Base-by-base conservation (phyloP, 2,329 filamentous ascomycete genomes). In the Exophiala aquamarina region DNA sequence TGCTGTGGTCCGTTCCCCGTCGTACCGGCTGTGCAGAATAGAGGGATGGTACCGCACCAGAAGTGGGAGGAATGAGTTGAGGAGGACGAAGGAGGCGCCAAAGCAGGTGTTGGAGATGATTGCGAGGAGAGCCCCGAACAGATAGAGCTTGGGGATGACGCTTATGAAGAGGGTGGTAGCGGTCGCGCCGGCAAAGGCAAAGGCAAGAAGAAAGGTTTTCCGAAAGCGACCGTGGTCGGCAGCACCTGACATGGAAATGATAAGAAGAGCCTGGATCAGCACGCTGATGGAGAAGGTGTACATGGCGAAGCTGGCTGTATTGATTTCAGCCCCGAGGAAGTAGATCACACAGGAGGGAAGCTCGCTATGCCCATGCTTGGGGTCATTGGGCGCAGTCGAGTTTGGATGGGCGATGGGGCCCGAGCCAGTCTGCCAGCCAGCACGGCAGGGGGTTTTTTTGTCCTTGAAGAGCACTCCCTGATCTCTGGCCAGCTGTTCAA, bases 251-350 rank as follows among this genome's bases (percentile, higher is more conserved):
- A 98, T 95, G 63, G 90, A 95, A 55, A 98, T 89, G 34, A 98
- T 94, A 21, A 97, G 72, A 20, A 97, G 70, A 1, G 91, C 87
- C 66, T 98, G 93, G 9, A 96, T 68, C 15, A 96, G 69, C 1
- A 98, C 93, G 64, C 89, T 94, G 61, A 94, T 75, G 48, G 90
- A 95, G 69, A 98, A 98, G 2, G 90, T 96, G 70, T 97, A 97
- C 89, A 97, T 95, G 65, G 90, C 92, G 67, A 97, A 96, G 67
- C 88, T 94, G 28, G 92, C 91, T 1, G 92, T 96, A 68, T 97
- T 97, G 70, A 98, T 85, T 61, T 95, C 85, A 50, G 87, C 67
- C 4, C 92, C 92, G 18, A 95, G 72, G 4, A 97, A 74, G 55
- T 85, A 81, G 49, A 97, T 82, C 50, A 97, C 75, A 63, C 93